These are phyloP conservation scores for Tricholoma bakamatsutake DNA, from an alignment of 768 basidiomycete genomes.

Conservation along the genomic window DNA sequence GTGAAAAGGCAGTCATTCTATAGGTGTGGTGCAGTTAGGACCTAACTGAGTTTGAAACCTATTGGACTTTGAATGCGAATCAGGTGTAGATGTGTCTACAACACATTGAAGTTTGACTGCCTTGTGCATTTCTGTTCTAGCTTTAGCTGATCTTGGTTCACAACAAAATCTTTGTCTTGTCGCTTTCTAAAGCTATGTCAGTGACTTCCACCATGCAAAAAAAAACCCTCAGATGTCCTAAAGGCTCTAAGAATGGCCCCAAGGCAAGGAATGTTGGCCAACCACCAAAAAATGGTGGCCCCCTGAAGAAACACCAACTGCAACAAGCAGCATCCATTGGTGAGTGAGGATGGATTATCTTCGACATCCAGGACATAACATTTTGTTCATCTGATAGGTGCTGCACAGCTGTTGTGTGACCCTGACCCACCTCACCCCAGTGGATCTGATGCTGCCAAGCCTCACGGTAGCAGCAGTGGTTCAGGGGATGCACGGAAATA, in stretches of 20 bases:
- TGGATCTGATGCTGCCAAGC: too few species aligned
- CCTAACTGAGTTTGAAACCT: neutral
- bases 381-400: neutral
- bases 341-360: neutral
- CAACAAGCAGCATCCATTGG: neutral
- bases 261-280: neutral
- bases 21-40: neutral
- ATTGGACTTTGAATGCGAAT: neutral
- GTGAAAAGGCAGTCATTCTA: neutral
- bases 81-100: neutral
- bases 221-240: neutral
- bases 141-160: neutral
- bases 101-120: neutral
- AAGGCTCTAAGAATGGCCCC: neutral
- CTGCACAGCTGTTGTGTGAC: too few species aligned
- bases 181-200: neutral
- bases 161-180: neutral
- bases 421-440: too few species aligned
- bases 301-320: too few species aligned
- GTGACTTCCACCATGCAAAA: neutral
- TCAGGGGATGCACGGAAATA: too few species aligned
- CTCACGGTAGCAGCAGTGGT: too few species aligned
- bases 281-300: neutral
- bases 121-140: neutral
- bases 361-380: neutral